Evolutionary conservation across 202 grass and related monocot species (phyloP), one percentile per base, ranked within the genome.

Genomic region (Setaria italica): DNA sequence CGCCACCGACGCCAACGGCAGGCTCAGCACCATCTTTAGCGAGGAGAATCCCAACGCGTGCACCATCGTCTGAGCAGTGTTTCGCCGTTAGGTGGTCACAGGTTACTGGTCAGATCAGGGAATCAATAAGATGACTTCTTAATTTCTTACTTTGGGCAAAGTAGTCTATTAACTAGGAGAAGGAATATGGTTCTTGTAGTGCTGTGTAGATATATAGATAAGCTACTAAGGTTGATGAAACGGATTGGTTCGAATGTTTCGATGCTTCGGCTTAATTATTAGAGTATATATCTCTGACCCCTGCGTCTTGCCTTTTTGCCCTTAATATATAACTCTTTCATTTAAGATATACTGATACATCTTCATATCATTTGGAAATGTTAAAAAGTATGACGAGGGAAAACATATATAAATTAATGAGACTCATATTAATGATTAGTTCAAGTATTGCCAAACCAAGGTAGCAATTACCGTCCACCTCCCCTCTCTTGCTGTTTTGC

Each of bases 31-130:
- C 65, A 91, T 97, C 82, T 94, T 97, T 85, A 97, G 95, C 84
- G 95, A 97, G 90, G 95, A 97, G 90, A 97, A 97, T 89, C 95
- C 95, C 33, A 94, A 97, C 86, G 92, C 95, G 11, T 97, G 95
- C 74, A 82, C 51, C 78, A 97, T 97, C 62, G 84, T 66, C n/a
- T 97, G 89, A 94, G 48, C 6, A 17, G 4, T 48, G 10, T 46
- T 46, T 5, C 1, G 35, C 35, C 35, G 35, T 47, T 37, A 15
- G 15, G 30, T 55, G 16, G 14, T 17, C 4, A 20, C 2, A 0
- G 2, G 5, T 11, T 0, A 5, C 16, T 55, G 50, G 72, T 56
- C 32, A n/a, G 6, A 11, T 59, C 53, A 81, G 29, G 54, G 62
- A 81, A 37, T 37, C 35, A 37, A 87, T 82, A 82, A 82, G 48